phyloP scores from a whole-genome alignment of 495 filamentous ascomycete species.

The Aspergillus incahuasiensis region DNA sequence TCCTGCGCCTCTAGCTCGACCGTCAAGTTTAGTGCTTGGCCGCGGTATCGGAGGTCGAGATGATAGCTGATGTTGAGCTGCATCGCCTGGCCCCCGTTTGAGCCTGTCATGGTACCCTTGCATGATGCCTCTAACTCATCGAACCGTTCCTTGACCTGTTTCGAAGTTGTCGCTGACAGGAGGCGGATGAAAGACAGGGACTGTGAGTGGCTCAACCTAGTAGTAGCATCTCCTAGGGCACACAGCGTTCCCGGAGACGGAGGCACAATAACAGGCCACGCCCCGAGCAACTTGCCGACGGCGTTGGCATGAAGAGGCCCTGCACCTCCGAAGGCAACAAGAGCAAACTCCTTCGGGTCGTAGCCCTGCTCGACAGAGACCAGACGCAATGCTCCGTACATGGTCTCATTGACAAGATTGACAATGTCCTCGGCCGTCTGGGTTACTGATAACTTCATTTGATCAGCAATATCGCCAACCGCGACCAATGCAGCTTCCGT shows the following conservation, averaged over 20 bases:
- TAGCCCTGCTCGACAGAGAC: constrained; percentile 51
- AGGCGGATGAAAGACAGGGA: constrained; percentile 40
- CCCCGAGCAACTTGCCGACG: constrained; percentile 43
- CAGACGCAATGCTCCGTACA: constrained; percentile 47
- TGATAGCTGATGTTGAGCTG: constrained; percentile 26
- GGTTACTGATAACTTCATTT: constrained; percentile 37
- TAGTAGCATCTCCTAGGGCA: constrained; percentile 46
- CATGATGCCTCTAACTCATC: constrained; percentile 18
- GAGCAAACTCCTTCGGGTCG: constrained; percentile 48
- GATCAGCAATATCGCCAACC: constrained; percentile 37
- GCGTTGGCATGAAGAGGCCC: constrained; percentile 47
- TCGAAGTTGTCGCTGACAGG: constrained; percentile 25
- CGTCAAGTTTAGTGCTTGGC: constrained; percentile 44
- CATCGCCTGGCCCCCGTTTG: constrained; percentile 16
- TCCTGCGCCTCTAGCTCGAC: constrained; percentile 32
- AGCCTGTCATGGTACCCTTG: constrained; percentile 13
- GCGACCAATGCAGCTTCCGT: constrained; percentile 31
- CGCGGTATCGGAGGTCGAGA: constrained; percentile 45
- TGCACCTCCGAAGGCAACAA: constrained; percentile 50
- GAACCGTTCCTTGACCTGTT: constrained; percentile 24
- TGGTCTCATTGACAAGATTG: constrained; percentile 46
- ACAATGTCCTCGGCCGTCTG: constrained; percentile 47
- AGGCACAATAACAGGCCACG: constrained; percentile 49
- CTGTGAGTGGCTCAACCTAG: constrained; percentile 42
- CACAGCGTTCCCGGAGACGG: constrained; percentile 48